These are phyloP conservation scores for Peniophora sp. DNA, from an alignment of 1,284 basidiomycete genomes.

Conservation along the genomic window DNA sequence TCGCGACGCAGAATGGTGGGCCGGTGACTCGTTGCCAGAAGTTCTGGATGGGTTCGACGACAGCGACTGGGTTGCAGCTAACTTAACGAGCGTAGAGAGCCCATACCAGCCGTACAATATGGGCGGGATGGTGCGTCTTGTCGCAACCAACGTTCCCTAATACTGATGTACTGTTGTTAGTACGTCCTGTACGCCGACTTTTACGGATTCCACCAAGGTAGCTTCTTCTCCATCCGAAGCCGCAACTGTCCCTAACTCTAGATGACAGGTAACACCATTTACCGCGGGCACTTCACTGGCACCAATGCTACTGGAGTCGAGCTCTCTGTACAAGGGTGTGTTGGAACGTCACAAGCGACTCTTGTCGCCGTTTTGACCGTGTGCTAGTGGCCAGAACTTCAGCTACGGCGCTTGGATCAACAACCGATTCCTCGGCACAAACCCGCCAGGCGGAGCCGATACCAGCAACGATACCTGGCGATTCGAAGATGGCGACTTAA, in stretches of 20 bases:
- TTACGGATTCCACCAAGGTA: slow-evolving; percentile 32
- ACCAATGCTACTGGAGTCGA: slow-evolving; percentile 28
- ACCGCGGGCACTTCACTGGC: slow-evolving; percentile 37
- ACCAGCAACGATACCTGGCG: slow-evolving; percentile 16
- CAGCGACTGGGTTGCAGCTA: slow-evolving; percentile 30
- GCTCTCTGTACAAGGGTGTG: slow-evolving; percentile 34
- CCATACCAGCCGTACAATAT: slow-evolving; percentile 31
- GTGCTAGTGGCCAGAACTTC: slow-evolving; percentile 31
- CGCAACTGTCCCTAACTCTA: not conserved
- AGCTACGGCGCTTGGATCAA: slow-evolving; percentile 40
- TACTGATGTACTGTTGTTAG: slow-evolving; percentile 10
- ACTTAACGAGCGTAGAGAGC: slow-evolving; percentile 32
- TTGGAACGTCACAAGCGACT: not conserved
- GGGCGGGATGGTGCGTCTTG: slow-evolving; percentile 24
- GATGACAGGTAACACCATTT: slow-evolving; percentile 20
- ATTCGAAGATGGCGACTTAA: slow-evolving; percentile 20
- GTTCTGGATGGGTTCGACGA: slow-evolving; percentile 28
- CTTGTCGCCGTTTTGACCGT: no score
- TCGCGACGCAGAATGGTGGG: slow-evolving; percentile 28
- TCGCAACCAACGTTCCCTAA: not conserved
- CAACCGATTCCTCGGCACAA: slow-evolving; percentile 33
- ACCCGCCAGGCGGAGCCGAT: slow-evolving; percentile 16
- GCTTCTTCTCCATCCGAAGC: not conserved
- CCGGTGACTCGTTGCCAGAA: slow-evolving; percentile 36
- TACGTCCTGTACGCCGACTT: slow-evolving; percentile 31